These are phyloP conservation scores for Poteriospumella lacustris DNA, from an alignment of 108 stramenopile species.

Conservation along the genomic window DNA sequence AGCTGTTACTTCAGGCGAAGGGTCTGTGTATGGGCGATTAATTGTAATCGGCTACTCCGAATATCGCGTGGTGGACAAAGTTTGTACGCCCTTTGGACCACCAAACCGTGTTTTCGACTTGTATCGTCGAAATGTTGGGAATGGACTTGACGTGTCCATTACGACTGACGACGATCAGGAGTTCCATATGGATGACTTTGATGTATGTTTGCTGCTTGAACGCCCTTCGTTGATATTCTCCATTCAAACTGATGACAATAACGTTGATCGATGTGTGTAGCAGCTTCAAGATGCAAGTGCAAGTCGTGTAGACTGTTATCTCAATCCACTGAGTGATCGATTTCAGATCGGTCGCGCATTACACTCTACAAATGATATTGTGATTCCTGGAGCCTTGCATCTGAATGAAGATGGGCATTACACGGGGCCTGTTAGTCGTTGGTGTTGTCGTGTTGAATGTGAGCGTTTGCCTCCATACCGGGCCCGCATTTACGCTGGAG, in stretches of 20 bases:
- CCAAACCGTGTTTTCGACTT: neutral
- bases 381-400: slow-evolving; percentile 40
- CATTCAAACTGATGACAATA: too few species aligned
- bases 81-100: neutral
- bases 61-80: neutral
- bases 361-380: slow-evolving; percentile 33
- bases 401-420: slow-evolving; percentile 28
- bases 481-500: slow-evolving; percentile 40
- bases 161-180: neutral
- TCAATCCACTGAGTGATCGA: neutral
- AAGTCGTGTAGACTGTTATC: neutral
- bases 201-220: neutral
- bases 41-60: neutral
- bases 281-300: too few species aligned
- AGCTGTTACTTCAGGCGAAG: too few species aligned
- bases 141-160: neutral
- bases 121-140: neutral
- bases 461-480: slow-evolving; percentile 33
- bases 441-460: slow-evolving; percentile 42
- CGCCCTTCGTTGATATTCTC: neutral
- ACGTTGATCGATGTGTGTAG: too few species aligned
- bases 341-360: neutral
- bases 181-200: neutral
- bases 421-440: slow-evolving; percentile 47
- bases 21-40: neutral